Conservation (phyloP, 805 yeast genomes). For the Tetrapisispora iriomotensis region DNA sequence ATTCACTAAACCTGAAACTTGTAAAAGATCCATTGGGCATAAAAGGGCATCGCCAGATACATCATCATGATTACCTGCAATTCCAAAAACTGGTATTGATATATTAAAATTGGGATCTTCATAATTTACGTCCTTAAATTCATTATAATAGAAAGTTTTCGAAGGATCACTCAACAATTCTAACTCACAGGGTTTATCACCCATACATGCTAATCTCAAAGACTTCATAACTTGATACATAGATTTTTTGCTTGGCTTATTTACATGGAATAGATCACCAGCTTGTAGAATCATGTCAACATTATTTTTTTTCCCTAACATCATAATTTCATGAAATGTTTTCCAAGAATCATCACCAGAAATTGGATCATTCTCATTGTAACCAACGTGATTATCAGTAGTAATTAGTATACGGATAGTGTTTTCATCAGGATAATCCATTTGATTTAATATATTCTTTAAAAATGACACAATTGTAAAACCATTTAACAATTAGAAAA, state of each 20-base stretch:
- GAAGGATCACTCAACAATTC: constrained; percentile 75
- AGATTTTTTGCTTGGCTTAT: constrained; percentile 81
- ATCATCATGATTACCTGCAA: constrained; percentile 95
- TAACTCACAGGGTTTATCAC: constrained; percentile 79
- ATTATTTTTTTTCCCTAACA: constrained; percentile 55
- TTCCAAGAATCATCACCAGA: constrained; percentile 84
- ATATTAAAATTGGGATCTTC: constrained; percentile 87
- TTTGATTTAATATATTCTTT: too few relatives aligned
- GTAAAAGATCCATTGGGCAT: constrained; percentile 76
- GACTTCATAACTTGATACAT: constrained; percentile 72
- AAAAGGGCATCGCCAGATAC: constrained; percentile 79
- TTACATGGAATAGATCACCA: constrained; percentile 87
- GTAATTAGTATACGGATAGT: constrained; percentile 74
- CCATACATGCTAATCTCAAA: constrained; percentile 63
- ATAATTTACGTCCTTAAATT: constrained; percentile 66
- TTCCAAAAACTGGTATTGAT: constrained; percentile 82
- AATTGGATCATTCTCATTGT: constrained; percentile 78
- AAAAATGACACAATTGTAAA: too few relatives aligned
- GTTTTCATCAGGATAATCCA: constrained; percentile 33
- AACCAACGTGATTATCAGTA: constrained; percentile 96
- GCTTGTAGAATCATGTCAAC: constrained; percentile 87
- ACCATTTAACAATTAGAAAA: too few relatives aligned
- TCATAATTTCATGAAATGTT: constrained; percentile 77
- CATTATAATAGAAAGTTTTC: constrained; percentile 44
- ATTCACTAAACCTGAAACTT: constrained; percentile 74